A percentile compares a stretch with the other conserved stretches of the same genome.
phyloP scores from a whole-genome alignment of 352 stramenopile genomes.

The Phytopythium ostracodes region DNA sequence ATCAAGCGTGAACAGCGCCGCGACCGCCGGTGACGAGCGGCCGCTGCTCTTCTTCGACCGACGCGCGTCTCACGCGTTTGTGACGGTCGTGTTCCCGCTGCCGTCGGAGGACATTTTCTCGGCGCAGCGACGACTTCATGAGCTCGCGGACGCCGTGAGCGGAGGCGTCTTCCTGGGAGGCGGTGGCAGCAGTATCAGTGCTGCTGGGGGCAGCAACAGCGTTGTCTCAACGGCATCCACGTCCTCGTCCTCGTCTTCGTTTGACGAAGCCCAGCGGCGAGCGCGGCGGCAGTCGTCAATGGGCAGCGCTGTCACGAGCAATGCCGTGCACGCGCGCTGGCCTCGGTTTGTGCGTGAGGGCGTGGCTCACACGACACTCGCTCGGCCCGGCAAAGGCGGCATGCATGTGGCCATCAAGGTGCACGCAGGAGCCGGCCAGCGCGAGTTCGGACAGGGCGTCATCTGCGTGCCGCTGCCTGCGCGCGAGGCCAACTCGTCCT shows the following conservation, averaged over 20 bases:
- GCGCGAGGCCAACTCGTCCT: conserved; percentile 12
- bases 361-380: conserved; percentile 53
- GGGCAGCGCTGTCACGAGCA: conserved; percentile 36
- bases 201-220: neutral
- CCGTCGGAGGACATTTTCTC: conserved; percentile 83
- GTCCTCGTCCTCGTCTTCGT: neutral
- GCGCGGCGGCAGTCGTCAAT: neutral
- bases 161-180: conserved; percentile 47
- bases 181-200: neutral
- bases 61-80: conserved; percentile 34
- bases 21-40: conserved; percentile 17
- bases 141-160: conserved; percentile 66
- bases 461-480: conserved; percentile 48
- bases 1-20: conserved; percentile 11
- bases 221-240: neutral
- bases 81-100: conserved; percentile 74
- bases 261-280: conserved; percentile 14
- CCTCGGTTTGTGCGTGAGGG: conserved; percentile 42
- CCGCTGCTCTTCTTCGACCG: conserved; percentile 26
- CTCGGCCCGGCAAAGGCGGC: conserved; percentile 33
- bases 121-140: conserved; percentile 74
- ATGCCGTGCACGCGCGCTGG: conserved; percentile 47
- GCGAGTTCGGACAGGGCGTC: conserved; percentile 62
- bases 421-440: conserved; percentile 36
- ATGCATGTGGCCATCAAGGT: conserved; percentile 80